A percentile compares a stretch with the other conserved stretches of the same genome.
phyloP scores from a whole-genome alignment of 768 basidiomycete genomes.

The Boletus eberwhitei region DNA sequence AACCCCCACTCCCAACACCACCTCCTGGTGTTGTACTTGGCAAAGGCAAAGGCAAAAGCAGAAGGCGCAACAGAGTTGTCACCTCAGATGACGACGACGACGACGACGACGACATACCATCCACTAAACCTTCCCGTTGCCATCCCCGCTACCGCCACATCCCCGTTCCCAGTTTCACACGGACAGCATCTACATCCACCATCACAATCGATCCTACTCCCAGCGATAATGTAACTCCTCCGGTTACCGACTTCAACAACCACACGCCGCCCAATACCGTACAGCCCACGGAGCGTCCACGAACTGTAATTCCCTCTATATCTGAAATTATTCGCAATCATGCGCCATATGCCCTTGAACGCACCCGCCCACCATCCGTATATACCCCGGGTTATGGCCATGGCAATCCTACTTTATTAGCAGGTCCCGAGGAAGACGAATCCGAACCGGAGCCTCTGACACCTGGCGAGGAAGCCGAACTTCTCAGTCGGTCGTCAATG shows the following conservation, averaged over 20 bases:
- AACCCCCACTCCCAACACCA: constrained; percentile 79
- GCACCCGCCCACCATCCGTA: constrained; percentile 43
- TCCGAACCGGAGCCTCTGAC: constrained; percentile 46
- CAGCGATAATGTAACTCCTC: constrained; percentile 16
- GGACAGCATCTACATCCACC: constrained; percentile 28
- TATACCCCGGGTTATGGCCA: constrained; percentile 48
- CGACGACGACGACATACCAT: constrained; percentile 26
- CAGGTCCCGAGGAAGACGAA: constrained; percentile 52
- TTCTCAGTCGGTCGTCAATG: constrained; percentile 77
- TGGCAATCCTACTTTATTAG: constrained; percentile 42
- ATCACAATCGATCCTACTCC: constrained; percentile 26
- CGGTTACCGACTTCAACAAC: constrained; percentile 7
- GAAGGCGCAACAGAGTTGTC: constrained; percentile 20
- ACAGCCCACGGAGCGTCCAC: constrained; percentile 32
- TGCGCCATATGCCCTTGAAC: constrained; percentile 54
- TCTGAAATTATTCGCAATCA: constrained; percentile 84
- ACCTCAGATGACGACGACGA: constrained; percentile 62
- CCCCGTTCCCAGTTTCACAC: constrained; percentile 20
- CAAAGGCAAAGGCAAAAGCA: constrained; percentile 30
- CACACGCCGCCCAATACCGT: constrained; percentile 9
- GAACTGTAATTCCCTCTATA: constrained; percentile 71
- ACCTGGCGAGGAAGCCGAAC: constrained; percentile 57
- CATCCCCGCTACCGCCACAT: constrained; percentile 21
- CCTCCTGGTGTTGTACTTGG: constrained; percentile 78
- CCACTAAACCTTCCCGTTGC: constrained; percentile 16